These are phyloP conservation scores for Coemansia sp. DNA, from an alignment of 192 early-diverging fungal species.

Conservation along the genomic window DNA sequence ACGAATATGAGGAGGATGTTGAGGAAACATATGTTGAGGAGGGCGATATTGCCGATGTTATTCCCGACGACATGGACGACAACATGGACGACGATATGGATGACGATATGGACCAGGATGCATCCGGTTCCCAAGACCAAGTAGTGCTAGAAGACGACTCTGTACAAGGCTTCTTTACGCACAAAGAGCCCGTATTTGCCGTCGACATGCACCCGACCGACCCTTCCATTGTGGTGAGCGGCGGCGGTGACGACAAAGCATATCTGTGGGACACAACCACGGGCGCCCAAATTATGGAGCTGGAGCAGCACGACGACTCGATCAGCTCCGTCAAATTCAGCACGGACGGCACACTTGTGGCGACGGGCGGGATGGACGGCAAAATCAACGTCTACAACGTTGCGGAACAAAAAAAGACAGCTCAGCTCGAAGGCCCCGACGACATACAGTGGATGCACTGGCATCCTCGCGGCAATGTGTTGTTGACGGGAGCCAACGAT, in stretches of 20 bases:
- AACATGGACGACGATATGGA: slow-evolving; percentile 58
- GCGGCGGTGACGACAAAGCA: slow-evolving; percentile 91
- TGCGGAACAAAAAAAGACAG: slow-evolving; percentile 12
- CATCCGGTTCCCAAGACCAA: slow-evolving; percentile 15
- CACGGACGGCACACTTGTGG: slow-evolving; percentile 78
- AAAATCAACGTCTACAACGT: slow-evolving; percentile 64
- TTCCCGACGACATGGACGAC: slow-evolving; percentile 11
- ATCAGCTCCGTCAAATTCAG: slow-evolving; percentile 82
- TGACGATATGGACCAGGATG: slow-evolving; percentile 58
- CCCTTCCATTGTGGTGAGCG: slow-evolving; percentile 67
- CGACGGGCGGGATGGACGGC: slow-evolving; percentile 96
- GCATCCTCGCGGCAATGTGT: slow-evolving; percentile 91
- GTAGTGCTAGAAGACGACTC: slow-evolving; percentile 71
- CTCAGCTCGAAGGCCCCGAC: slow-evolving; percentile 80
- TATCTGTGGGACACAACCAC: slow-evolving; percentile 86
- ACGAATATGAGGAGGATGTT: slow-evolving; percentile 53
- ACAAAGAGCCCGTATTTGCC: slow-evolving; percentile 87
- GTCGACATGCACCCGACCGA: slow-evolving; percentile 78
- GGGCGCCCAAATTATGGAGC: slow-evolving; percentile 71
- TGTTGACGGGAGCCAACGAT: slow-evolving; percentile 87
- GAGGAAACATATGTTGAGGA: slow-evolving; percentile 52
- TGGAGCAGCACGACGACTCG: slow-evolving; percentile 81
- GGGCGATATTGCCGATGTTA: slow-evolving; percentile 30
- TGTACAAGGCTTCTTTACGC: slow-evolving; percentile 87
- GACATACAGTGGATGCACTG: slow-evolving; percentile 94